Base-by-base conservation (phyloP, 1,284 basidiomycete species). In the Pulveroboletus ridleyi region DNA sequence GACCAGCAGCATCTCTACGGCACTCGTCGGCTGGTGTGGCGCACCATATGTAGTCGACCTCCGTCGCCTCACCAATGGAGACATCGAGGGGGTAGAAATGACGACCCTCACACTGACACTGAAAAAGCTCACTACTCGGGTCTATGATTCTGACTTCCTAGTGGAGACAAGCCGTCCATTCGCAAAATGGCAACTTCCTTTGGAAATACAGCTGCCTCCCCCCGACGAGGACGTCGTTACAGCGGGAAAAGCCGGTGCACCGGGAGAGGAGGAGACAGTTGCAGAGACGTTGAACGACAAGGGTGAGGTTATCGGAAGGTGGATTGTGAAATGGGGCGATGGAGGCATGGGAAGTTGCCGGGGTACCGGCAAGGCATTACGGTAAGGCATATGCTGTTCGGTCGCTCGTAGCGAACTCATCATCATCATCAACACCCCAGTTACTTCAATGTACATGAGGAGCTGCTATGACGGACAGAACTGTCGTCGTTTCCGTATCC, bases 401-500 rank as follows among this genome's bases (percentile, higher is more conserved):
- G 60, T 60, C 35, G 15, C 44, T 46, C 54, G 33, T 52, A 15
- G 39, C 29, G 17, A 52, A 46, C 17, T n/a, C n/a, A n/a, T 62
- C 63, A 62, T 20, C 20, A 46, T 17, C 13, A 39, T 58, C 20
- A 57, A 61, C 22, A 10, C 10, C 9, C 41, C 66, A 90, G 93
- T 66, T 82, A 92, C 73, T 95, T 95, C 76, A 94, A 94, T 70
- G 91, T 95, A 44, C 94, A 95, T 70, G 89, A 94, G 73, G 92
- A 95, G 73, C 78, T 94, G 35, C 74, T 95, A 22, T 76, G 65
- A 76, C 60, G 35, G 41, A 22, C 49, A 23, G 49, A 46, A 25
- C n/a, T 35, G 42, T 50, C 33, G 18, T 49, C 13, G 13, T 44
- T 56, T 58, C 47, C 11, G 6, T 29, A 33, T n/a, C 59, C 44